phyloP scores from a whole-genome alignment of 306 rosid species.

The Datisca glomerata region DNA sequence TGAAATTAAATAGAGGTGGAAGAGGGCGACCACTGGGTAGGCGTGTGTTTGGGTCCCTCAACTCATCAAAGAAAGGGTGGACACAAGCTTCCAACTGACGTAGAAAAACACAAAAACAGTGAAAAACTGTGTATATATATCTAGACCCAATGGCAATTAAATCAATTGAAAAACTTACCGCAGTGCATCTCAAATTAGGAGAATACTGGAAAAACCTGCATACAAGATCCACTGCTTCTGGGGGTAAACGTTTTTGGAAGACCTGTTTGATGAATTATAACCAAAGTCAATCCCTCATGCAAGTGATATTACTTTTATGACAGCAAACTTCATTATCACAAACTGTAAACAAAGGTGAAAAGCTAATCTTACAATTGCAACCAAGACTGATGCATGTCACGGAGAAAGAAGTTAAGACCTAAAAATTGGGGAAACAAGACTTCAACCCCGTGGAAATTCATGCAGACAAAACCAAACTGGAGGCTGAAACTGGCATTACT shows the following conservation, averaged over 20 bases:
- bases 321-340: too few species aligned
- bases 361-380: too few species aligned
- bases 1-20: constrained; percentile 91
- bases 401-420: too few species aligned
- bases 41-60: constrained; percentile 87
- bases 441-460: too few species aligned
- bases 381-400: too few species aligned
- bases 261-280: constrained; percentile 35
- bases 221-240: constrained; percentile 98
- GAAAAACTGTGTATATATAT: not conserved
- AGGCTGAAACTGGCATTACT: too few species aligned
- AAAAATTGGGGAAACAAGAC: too few species aligned
- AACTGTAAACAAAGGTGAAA: too few species aligned
- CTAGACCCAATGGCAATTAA: not conserved
- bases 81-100: constrained; percentile 94
- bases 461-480: too few species aligned
- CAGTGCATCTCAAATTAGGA: constrained; percentile 95
- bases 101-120: constrained; percentile 2
- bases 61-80: constrained; percentile 97
- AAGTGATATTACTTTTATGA: too few species aligned
- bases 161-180: constrained; percentile 37
- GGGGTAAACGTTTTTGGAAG: constrained; percentile 94
- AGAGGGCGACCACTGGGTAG: constrained; percentile 99
- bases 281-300: too few species aligned
- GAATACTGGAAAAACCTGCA: constrained; percentile 99